A percentile compares a stretch with the other conserved stretches of the same genome.
Evolutionary conservation across 345 rosid genomes (phyloP).

Genomic region (Clarkia xantiana): DNA sequence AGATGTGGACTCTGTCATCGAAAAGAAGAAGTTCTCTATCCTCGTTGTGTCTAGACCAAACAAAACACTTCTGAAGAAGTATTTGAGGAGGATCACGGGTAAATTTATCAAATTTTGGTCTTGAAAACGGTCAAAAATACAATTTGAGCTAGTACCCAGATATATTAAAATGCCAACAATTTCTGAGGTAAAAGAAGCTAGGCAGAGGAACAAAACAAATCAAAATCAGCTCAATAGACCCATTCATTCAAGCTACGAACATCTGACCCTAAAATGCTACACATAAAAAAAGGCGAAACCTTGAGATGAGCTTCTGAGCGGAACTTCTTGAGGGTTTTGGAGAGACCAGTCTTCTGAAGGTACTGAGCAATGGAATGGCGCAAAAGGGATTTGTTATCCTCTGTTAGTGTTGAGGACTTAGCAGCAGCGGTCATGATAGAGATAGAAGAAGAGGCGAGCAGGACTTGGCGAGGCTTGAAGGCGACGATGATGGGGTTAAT

Average conservation of each 20-base stretch:
- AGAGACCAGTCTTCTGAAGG: slow-evolving; percentile 40
- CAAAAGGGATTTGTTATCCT: slow-evolving; percentile 25
- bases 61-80: not conserved
- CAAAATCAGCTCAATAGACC: not conserved
- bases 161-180: too few relatives aligned
- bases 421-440: slow-evolving; percentile 12
- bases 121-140: too few relatives aligned
- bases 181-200: too few relatives aligned
- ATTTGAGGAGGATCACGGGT: too few relatives aligned
- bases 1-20: not conserved
- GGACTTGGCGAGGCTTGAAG: slow-evolving; percentile 45
- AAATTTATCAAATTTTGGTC: too few relatives aligned
- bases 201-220: too few relatives aligned
- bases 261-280: not conserved
- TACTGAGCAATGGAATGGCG: slow-evolving; percentile 41
- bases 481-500: slow-evolving; percentile 25
- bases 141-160: too few relatives aligned
- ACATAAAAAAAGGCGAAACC: slow-evolving; percentile 16
- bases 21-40: not conserved
- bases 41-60: too few relatives aligned
- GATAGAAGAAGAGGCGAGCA: slow-evolving; percentile 13
- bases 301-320: slow-evolving; percentile 43
- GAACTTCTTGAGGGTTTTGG: slow-evolving; percentile 59
- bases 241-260: not conserved
- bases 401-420: not conserved